Evolutionary conservation across 768 basidiomycete species (phyloP), one percentile per base, ranked within the genome.

Genomic region (Leccinum longicurvipes): DNA sequence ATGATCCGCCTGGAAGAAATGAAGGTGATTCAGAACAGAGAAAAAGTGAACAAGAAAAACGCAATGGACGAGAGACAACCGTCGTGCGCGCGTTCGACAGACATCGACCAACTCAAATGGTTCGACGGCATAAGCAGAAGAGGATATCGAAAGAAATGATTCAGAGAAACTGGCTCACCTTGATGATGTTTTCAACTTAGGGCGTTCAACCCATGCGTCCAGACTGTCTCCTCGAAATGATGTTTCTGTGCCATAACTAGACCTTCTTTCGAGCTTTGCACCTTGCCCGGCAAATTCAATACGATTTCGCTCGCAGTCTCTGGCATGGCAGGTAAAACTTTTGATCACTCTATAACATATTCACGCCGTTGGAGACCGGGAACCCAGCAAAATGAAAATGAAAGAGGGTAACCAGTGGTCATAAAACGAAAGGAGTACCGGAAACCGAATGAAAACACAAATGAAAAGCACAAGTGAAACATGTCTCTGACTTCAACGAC

Each of bases 381-480:
- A 9, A 39, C n/a, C n/a, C 11, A 23, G 47, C 34, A 51, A 56
- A 58, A 31, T 52, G 53, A 51, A 48, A n/a, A n/a, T n/a, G n/a
- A n/a, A n/a, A n/a, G 57, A 56, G 54, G 57, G 58, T 46, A 9
- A 4, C 28, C n/a, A n/a, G n/a, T n/a, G 61, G 60, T 56, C 36
- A 57, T 23, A 57, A 61, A 39, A 59, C 55, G 54, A 34, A n/a
- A n/a, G n/a, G n/a, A n/a, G n/a, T n/a, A n/a, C 48, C 50, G 25
- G n/a, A 21, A 3, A 27, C 23, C 24, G 31, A 17, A 59, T 39
- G 21, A 36, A 44, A n/a, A n/a, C n/a, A n/a, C n/a, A n/a, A n/a
- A n/a, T n/a, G n/a, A n/a, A 21, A 78, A 83, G 75, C 61, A 90
- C 89, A 91, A 90, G 61, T 86, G 81, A 66, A 89, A 91, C 52